Base-by-base conservation (phyloP, 345 rosid species). In the Eutrema heterophyllum region DNA sequence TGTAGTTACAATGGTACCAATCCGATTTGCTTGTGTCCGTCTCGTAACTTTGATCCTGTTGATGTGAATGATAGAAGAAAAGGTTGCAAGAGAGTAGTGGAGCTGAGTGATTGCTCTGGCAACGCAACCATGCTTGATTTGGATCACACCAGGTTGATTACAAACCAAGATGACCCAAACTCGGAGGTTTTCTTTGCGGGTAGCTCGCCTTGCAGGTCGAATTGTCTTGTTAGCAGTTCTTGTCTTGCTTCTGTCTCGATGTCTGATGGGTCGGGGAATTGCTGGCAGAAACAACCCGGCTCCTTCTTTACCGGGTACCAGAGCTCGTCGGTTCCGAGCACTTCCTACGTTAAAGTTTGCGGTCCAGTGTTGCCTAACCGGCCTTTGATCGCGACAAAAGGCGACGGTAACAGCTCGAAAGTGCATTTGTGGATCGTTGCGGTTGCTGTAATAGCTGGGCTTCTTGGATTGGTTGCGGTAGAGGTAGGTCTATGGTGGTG, bases 1-100 rank as follows among this genome's bases (percentile, higher is more conserved):
- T 90, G 93, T 53, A 83, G 83, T 71, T 86, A 87, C 64, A 68
- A 71, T 2, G 81, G 76, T 55, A 68, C 73, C 0, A 63, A 40
- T 73, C 88, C 93, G 2, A 50, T 83, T 59, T 90, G 91, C 52
- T 74, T 33, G n/a, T 90, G 96, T 73, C 87, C 88, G 3, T 85
- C 87, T 74, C 80, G 39, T 63, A 88, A 90, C 74, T 90, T 88
- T 50, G 88, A 85, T 71, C 71, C 24, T 26, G 11, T 81, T 56
- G 87, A 87, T 82, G 78, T 38, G 50, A 72, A 72, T 56, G 87
- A 84, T 70, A 32, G 33, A 7, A 87, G 83, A 30, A 79, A 79
- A 55, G 96, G 89, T 1, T 89, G 96, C 53, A 86, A 76, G 72
- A 84, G 90, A 51, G 85, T 69, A 71, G 46, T 70, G 10, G 90